Evolutionary conservation across 2,329 filamentous ascomycete species (phyloP), one percentile per base, ranked within the genome.

Genomic region (Triangularia verruculosa): DNA sequence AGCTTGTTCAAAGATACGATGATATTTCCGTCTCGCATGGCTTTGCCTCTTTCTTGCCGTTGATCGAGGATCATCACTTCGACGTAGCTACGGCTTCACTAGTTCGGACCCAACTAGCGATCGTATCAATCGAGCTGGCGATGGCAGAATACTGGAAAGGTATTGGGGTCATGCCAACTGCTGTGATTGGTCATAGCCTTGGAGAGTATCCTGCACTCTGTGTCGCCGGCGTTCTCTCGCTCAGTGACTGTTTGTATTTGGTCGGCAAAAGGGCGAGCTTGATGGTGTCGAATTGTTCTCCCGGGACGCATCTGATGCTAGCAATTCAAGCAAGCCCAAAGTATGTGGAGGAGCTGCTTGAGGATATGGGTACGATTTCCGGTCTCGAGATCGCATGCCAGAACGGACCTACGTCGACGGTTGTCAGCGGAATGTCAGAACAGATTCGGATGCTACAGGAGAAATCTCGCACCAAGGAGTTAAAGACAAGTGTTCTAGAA

Each of bases 161-260:
- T 0, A 81, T 82, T 78, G 83, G 82, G 34, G 75, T 87, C 53
- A 74, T 73, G 47, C 84, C 84, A 2, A 78, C 81, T 13, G 82
- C 78, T 5, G 83, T 86, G 1, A 72, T 86, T 12, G 84, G 84
- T 11, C 84, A 86, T 73, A 90, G 87, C 67, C 78, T 92, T 15
- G 89, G 89, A 59, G 89, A 92, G 73, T 91, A 91, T 68, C 87
- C 89, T 30, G 89, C 89, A 54, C 82, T 92, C 4, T 82, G 89
- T 69, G 81, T 87, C 47, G 87, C 89, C 59, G 89, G 88, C 54
- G 88, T 92, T 15, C 78, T 91, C 24, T 89, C 88, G 15, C 85
- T 84, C 15, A 84, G 84, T 68, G 89, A 92, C 72, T 85, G 89
- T 71, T 82, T 94, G 58, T 87, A 87, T 66, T 80, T 93, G 1